Conservation (phyloP, 768 basidiomycete species). For the Antrodiella citrinella region DNA sequence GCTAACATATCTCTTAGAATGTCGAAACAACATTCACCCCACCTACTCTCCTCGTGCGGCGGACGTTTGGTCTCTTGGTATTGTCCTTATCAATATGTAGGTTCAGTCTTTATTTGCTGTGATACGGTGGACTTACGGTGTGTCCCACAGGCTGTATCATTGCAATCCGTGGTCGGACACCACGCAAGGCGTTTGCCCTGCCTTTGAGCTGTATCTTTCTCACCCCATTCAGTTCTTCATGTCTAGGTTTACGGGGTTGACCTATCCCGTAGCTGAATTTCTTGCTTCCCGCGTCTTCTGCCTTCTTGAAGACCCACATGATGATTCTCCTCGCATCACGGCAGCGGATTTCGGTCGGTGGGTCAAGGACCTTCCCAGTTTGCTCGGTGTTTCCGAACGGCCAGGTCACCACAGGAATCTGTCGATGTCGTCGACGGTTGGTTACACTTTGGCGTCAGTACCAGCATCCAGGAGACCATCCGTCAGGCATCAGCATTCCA, state of each 20-base stretch:
- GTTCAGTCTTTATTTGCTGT: constrained; percentile 14
- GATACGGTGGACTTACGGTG: neutral
- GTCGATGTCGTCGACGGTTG: constrained; percentile 54
- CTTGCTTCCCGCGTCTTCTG: constrained; percentile 82
- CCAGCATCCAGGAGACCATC: constrained; percentile 66
- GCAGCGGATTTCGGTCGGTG: constrained; percentile 84
- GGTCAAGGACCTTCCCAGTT: constrained; percentile 72
- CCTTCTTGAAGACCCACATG: constrained; percentile 57
- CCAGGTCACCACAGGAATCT: constrained; percentile 45
- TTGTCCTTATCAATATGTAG: constrained; percentile 97
- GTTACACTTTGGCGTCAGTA: constrained; percentile 36
- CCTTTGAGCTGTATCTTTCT: constrained; percentile 74
- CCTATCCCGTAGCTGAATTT: constrained; percentile 76
- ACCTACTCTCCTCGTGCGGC: constrained; percentile 92
- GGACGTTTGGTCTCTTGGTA: constrained; percentile 98
- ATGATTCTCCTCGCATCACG: constrained; percentile 53
- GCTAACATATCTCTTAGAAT: constrained; percentile 49
- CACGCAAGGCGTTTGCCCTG: constrained; percentile 65
- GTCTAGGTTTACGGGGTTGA: constrained; percentile 87
- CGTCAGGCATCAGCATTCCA: constrained; percentile 52
- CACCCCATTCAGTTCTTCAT: constrained; percentile 84
- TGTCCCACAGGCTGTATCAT: constrained; percentile 75
- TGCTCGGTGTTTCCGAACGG: constrained; percentile 40
- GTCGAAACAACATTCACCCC: constrained; percentile 94
- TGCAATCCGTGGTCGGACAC: constrained; percentile 98